A percentile compares a stretch with the other conserved stretches of the same genome.
Conservation (phyloP, 2,329 filamentous ascomycete species). For the Penicillium polonicum region DNA sequence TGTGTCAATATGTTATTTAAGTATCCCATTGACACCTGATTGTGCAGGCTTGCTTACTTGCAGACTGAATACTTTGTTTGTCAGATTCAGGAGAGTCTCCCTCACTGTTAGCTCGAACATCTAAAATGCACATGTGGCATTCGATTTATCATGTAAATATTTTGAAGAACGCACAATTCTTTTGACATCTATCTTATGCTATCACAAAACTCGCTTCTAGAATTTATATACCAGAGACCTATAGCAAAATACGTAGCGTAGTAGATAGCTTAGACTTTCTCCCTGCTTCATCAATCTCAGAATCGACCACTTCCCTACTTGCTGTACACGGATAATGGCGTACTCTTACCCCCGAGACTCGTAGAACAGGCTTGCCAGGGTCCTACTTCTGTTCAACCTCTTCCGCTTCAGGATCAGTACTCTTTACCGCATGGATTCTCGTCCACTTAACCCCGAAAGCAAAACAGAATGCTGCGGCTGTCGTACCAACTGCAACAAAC, state of each 20-base stretch:
- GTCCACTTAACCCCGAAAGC: not conserved
- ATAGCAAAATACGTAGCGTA: not conserved
- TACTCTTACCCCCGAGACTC: not conserved
- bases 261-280: not conserved
- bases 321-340: not conserved
- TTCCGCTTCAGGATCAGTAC: not conserved
- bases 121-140: not conserved
- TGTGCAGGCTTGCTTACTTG: too few species aligned
- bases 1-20: too few species aligned
- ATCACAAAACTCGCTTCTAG: not conserved
- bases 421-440: not conserved
- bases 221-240: not conserved
- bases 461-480: not conserved
- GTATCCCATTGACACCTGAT: too few species aligned
- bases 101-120: too few species aligned
- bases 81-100: too few species aligned
- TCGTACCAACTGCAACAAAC: not conserved
- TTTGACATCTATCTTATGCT: not conserved
- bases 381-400: not conserved
- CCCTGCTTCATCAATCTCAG: not conserved
- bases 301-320: not conserved
- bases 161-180: not conserved
- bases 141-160: not conserved
- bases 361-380: not conserved
- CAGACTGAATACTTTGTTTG: too few species aligned